Evolutionary conservation across 2,329 filamentous ascomycete genomes (phyloP).

Genomic region (Penicillium corylophilum): DNA sequence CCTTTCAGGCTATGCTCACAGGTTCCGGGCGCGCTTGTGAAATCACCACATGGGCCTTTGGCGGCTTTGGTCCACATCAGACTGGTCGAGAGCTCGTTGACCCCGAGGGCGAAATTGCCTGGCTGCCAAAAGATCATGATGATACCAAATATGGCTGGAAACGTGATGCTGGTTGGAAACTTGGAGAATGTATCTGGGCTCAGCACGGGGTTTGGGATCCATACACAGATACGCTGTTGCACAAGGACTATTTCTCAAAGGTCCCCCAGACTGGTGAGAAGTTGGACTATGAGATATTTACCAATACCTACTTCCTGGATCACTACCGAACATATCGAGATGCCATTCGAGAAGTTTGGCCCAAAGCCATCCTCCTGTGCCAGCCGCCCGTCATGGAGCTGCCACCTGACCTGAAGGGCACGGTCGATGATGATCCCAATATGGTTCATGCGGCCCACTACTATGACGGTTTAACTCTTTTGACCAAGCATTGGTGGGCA

Average conservation of each 20-base stretch:
- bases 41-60: constrained; percentile 90
- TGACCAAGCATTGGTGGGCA: constrained; percentile 88
- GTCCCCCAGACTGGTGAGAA: constrained; percentile 70
- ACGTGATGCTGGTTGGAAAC: constrained; percentile 80
- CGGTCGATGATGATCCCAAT: constrained; percentile 80
- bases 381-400: constrained; percentile 91
- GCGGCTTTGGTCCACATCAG: constrained; percentile 87
- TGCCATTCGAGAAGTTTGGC: constrained; percentile 72
- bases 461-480: constrained; percentile 92
- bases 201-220: constrained; percentile 96
- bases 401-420: constrained; percentile 83
- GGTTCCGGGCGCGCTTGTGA: constrained; percentile 91
- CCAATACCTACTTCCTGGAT: constrained; percentile 86
- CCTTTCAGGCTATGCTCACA: constrained; percentile 88
- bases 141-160: constrained; percentile 89
- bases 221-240: constrained; percentile 69
- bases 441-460: constrained; percentile 95
- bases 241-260: constrained; percentile 84
- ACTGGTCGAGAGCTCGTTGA: constrained; percentile 80
- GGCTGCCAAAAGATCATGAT: constrained; percentile 79
- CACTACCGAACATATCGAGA: constrained; percentile 76
- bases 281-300: constrained; percentile 81
- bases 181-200: constrained; percentile 96
- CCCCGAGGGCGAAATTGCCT: constrained; percentile 79
- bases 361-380: constrained; percentile 81